A percentile compares a stretch with the other conserved stretches of the same genome.
These are phyloP conservation scores for Populus euphratica DNA, from an alignment of 345 rosid species.

Conservation along the genomic window DNA sequence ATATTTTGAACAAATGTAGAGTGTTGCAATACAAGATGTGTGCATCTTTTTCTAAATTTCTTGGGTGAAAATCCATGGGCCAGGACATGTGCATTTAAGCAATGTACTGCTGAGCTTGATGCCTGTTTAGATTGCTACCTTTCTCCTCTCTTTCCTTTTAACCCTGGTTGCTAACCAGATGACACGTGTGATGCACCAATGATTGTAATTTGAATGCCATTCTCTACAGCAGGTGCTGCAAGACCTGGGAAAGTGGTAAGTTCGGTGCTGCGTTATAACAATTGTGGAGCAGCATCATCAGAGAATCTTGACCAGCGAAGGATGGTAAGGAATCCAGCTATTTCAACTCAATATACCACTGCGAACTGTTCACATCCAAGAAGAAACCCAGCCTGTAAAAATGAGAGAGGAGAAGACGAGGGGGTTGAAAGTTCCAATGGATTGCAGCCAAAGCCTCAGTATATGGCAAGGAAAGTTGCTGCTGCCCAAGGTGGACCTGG, in stretches of 20 bases:
- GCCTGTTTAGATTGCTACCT: not conserved
- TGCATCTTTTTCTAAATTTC: not conserved
- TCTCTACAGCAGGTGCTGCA: conserved; percentile 56
- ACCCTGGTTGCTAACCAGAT: not conserved
- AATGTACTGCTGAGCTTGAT: not conserved
- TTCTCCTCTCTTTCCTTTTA: not conserved
- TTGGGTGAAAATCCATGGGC: not conserved
- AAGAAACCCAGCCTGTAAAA: conserved; percentile 62
- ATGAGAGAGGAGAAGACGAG: conserved; percentile 68
- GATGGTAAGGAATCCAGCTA: conserved; percentile 62
- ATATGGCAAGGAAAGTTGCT: conserved; percentile 72
- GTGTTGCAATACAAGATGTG: not conserved
- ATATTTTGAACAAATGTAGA: not conserved
- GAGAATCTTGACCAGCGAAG: conserved; percentile 75
- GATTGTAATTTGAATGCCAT: not conserved
- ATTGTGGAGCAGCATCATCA: conserved; percentile 61
- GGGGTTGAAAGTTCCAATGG: conserved; percentile 54
- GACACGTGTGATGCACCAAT: not conserved
- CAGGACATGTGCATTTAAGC: not conserved
- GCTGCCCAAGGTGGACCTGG: conserved; percentile 74
- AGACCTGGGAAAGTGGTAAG: conserved; percentile 88
- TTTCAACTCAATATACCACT: conserved; percentile 47
- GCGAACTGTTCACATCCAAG: conserved; percentile 50
- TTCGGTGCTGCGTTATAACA: conserved; percentile 76
- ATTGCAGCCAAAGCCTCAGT: conserved; percentile 80